Evolutionary conservation across 148 eudicot species (phyloP).

Genomic region (Nyssa sinensis): DNA sequence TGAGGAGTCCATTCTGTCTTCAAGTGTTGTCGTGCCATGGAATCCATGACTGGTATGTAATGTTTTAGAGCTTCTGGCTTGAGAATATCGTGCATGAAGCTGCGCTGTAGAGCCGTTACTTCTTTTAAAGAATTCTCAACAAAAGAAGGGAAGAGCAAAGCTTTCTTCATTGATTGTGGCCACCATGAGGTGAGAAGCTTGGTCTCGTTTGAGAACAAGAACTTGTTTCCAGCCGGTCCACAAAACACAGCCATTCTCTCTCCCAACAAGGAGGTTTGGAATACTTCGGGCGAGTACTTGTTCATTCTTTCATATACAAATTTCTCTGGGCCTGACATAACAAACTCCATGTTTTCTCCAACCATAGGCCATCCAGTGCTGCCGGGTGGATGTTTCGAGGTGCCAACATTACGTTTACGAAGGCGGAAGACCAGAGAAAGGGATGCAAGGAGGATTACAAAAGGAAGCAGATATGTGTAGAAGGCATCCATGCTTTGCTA

Average conservation of each 20-base stretch:
- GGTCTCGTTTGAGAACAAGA: neutral
- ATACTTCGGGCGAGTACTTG: slow-evolving; percentile 29
- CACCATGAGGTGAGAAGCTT: slow-evolving; percentile 12
- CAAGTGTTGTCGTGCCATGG: slow-evolving; percentile 3
- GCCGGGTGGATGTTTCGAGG: slow-evolving; percentile 29
- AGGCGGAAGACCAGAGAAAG: slow-evolving; percentile 5
- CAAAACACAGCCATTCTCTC: slow-evolving; percentile 26
- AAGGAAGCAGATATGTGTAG: neutral
- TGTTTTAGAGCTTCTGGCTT: slow-evolving; percentile 12
- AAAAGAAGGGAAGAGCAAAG: slow-evolving; percentile 15
- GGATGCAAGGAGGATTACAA: neutral
- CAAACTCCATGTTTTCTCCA: slow-evolving; percentile 27
- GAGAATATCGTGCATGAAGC: slow-evolving; percentile 9
- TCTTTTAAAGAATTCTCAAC: neutral
- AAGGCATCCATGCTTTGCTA: neutral
- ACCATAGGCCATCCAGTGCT: slow-evolving; percentile 33
- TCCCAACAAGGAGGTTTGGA: slow-evolving; percentile 33
- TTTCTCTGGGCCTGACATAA: slow-evolving; percentile 25
- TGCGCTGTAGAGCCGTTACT: neutral
- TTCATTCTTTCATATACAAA: slow-evolving; percentile 25
- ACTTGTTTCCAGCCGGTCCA: neutral
- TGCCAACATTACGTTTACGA: neutral
- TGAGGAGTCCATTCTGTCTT: slow-evolving; percentile 13
- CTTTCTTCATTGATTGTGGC: neutral
- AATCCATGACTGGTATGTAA: slow-evolving; percentile 7